phyloP scores from a whole-genome alignment of 345 rosid genomes.

The Arabidopsis arenosa region DNA sequence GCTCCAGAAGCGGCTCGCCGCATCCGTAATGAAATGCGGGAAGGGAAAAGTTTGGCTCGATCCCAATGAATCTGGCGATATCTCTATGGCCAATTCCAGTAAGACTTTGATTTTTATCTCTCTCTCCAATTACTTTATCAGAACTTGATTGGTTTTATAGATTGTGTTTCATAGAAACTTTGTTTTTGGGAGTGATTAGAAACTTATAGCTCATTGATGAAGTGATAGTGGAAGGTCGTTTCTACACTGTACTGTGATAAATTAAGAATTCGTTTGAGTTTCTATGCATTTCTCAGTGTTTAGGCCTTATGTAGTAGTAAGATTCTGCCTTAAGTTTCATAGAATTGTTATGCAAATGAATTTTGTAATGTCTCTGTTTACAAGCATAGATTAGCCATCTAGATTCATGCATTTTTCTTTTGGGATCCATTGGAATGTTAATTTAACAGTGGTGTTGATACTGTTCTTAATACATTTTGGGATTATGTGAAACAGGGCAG shows the following conservation, averaged over 20 bases:
- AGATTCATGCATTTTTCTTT: not conserved
- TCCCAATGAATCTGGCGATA: slow-evolving; percentile 65
- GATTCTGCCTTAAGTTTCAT: not conserved
- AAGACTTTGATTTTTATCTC: slow-evolving; percentile 15
- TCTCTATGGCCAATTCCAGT: slow-evolving; percentile 86
- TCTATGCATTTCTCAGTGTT: not conserved
- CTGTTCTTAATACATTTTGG: not conserved
- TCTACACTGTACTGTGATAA: too few relatives aligned
- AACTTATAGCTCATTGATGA: not conserved
- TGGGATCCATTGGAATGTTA: slow-evolving; percentile 6
- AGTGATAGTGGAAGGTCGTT: too few relatives aligned
- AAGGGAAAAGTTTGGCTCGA: slow-evolving; percentile 74
- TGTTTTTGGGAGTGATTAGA: not conserved
- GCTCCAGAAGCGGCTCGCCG: slow-evolving; percentile 74
- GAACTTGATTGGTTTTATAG: slow-evolving; percentile 1
- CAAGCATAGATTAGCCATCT: not conserved
- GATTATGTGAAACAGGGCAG: slow-evolving; percentile 54
- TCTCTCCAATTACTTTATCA: not conserved
- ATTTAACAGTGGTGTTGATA: not conserved
- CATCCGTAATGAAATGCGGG: slow-evolving; percentile 75
- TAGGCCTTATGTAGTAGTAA: not conserved
- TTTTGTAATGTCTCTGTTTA: not conserved
- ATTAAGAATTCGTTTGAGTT: not conserved
- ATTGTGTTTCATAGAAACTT: not conserved
- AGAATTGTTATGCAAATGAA: not conserved